Evolutionary conservation across 2,329 filamentous ascomycete genomes (phyloP).

Genomic region (Chalara sp.): DNA sequence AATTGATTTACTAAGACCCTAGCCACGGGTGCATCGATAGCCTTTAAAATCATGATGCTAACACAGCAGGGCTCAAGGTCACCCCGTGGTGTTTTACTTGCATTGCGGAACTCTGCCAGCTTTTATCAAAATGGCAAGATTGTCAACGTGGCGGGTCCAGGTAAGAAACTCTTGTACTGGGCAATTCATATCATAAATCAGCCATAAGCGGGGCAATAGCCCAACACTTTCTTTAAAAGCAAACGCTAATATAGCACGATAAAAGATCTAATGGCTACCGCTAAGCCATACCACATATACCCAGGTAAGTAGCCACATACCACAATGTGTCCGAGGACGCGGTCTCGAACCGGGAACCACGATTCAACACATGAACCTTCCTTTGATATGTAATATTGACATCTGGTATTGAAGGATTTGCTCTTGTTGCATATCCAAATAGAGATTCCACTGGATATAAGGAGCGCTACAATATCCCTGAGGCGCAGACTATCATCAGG

Average conservation of each 20-base stretch:
- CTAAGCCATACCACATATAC: constrained; percentile 88
- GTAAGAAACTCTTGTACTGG: not conserved
- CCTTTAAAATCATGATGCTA: not conserved
- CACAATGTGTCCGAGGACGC: not conserved
- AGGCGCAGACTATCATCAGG: constrained; percentile 76
- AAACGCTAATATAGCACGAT: not conserved
- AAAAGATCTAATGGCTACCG: constrained; percentile 73
- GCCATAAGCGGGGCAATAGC: not conserved
- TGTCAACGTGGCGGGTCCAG: constrained; percentile 49
- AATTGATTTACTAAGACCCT: not conserved
- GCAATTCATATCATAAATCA: not conserved
- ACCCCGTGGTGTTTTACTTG: constrained; percentile 73
- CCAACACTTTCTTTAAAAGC: not conserved
- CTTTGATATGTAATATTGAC: not conserved
- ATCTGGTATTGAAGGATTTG: constrained; percentile 50
- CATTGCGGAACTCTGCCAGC: constrained; percentile 77
- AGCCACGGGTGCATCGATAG: not conserved
- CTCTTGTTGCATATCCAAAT: constrained; percentile 91
- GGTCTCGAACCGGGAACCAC: not conserved
- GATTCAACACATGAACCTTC: not conserved
- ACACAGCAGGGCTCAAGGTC: constrained; percentile 5
- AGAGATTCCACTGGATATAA: constrained; percentile 82
- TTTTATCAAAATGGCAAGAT: constrained; percentile 76
- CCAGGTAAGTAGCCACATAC: constrained; percentile 32
- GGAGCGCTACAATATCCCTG: constrained; percentile 85